phyloP scores from a whole-genome alignment of 2,329 filamentous ascomycete genomes.

The Paracorniculantispora psalliotae region DNA sequence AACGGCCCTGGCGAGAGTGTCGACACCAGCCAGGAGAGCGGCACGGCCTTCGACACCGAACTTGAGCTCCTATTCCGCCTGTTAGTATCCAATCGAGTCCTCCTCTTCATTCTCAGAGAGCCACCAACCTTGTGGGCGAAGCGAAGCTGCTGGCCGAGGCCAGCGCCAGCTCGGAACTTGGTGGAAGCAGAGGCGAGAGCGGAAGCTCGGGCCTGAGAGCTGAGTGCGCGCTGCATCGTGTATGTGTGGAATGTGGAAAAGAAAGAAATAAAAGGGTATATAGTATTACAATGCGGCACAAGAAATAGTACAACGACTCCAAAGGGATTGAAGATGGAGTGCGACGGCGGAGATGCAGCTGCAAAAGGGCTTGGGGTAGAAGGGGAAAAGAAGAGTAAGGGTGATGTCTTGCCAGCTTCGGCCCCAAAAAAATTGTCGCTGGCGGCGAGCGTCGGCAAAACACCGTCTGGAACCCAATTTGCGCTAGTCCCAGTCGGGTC shows the following conservation, averaged over 20 bases:
- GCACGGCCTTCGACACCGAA: conserved; percentile 95
- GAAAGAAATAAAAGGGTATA: conserved; percentile 27
- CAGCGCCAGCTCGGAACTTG: conserved; percentile 59
- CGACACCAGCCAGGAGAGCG: conserved; percentile 84
- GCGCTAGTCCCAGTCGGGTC: not conserved
- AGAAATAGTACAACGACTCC: conserved; percentile 10
- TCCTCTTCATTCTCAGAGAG: conserved; percentile 10
- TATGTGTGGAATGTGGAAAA: conserved; percentile 27
- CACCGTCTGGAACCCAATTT: conserved; percentile 23
- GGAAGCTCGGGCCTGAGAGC: conserved; percentile 73
- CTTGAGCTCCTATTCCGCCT: conserved; percentile 73
- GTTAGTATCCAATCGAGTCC: conserved; percentile 2
- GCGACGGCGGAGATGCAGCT: conserved; percentile 14
- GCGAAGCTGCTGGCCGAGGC: conserved; percentile 80
- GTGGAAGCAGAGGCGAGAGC: conserved; percentile 66
- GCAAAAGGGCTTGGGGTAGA: conserved; percentile 16
- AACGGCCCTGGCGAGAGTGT: conserved; percentile 93
- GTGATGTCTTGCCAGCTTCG: conserved; percentile 14
- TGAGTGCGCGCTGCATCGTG: conserved; percentile 94
- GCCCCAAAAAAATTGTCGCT: conserved; percentile 37
- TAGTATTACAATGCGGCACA: conserved; percentile 22
- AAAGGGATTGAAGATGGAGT: conserved; percentile 12
- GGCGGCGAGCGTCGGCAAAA: conserved; percentile 36
- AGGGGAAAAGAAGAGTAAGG: conserved; percentile 17
- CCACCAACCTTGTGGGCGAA: conserved; percentile 89